Base-by-base conservation (phyloP, 164 flowering plant genomes). In the Liriodendron chinense region DNA sequence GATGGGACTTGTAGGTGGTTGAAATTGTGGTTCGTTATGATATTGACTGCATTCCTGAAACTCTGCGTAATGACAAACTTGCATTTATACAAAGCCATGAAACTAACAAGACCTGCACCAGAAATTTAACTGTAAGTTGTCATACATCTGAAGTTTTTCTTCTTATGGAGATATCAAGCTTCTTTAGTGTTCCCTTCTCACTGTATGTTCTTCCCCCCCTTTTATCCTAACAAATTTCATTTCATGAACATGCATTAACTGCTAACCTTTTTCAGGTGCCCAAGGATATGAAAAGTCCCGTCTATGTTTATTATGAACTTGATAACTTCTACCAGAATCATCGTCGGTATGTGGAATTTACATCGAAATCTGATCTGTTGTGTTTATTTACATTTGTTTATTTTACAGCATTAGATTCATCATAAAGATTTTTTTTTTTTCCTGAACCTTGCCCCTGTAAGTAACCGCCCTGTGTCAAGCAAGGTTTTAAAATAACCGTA, bases 241-340 rank as follows among this genome's bases (percentile, higher is more conserved):
- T 25, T 47, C 22, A 69, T 14, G 47, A 69, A 68, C 9, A 24
- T 66, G 50, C 47, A 64, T 47, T 64, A 65, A 75, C 48, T 63
- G 12, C 21, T 59, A 62, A 6, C 65, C 43, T 25, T 73, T 80
- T 79, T 62, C 89, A 92, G 97, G 89, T 89, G 28, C 84, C 88
- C 16, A 92, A 87, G 80, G 76, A 68, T 28, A 91, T 92, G 94
- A 85, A 82, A 75, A 75, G 83, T 70, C 97, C 97, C 16, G 82
- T 92, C 20, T 92, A 75, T 74, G 76, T 92, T 56, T 92, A 92
- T 78, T 92, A 92, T 71, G 86, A 92, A 77, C 93, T 92, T 68
- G 89, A 88, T 69, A 85, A 89, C 78, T 92, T 88, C 82, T 91
- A 89, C 76, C 97, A 92, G 83, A 92, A 92, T 70, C 97, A 92